Evolutionary conservation across 768 basidiomycete genomes (phyloP).

Genomic region (Phallus indusiatus): DNA sequence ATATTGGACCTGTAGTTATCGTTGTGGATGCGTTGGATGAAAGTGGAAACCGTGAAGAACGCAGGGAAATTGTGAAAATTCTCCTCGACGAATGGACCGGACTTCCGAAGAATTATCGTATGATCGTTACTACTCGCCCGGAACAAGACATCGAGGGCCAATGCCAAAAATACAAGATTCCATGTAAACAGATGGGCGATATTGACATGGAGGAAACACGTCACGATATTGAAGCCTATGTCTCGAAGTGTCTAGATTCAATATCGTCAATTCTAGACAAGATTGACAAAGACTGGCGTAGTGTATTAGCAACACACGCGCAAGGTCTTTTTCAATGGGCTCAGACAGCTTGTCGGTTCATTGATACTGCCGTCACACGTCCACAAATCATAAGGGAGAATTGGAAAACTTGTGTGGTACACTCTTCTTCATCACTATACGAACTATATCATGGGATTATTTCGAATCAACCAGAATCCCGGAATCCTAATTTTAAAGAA

Average conservation of each 20-base stretch:
- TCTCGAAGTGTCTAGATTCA: too few species aligned
- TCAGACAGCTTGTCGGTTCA: slow-evolving; percentile 19
- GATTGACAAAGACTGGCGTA: neutral
- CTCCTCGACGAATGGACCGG: too few species aligned
- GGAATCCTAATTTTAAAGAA: slow-evolving; percentile 9
- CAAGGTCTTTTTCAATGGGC: too few species aligned
- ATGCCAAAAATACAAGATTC: neutral
- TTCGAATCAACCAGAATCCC: slow-evolving; percentile 13
- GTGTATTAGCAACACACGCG: slow-evolving; percentile 15
- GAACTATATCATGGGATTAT: too few species aligned
- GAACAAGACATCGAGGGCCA: slow-evolving; percentile 14
- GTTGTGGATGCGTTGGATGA: too few species aligned
- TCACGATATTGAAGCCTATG: too few species aligned
- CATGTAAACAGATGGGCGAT: neutral
- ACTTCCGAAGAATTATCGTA: too few species aligned
- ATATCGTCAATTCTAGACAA: neutral
- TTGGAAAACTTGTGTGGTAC: slow-evolving; percentile 12
- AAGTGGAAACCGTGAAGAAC: too few species aligned
- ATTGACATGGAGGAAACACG: too few species aligned
- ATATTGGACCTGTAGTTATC: too few species aligned
- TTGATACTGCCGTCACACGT: slow-evolving; percentile 10
- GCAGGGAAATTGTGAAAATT: too few species aligned
- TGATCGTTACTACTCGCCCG: slow-evolving; percentile 20
- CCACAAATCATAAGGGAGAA: neutral
- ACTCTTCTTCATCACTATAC: slow-evolving; percentile 11